Conservation (phyloP, 768 basidiomycete genomes). For the Podaxis mareebaensis region DNA sequence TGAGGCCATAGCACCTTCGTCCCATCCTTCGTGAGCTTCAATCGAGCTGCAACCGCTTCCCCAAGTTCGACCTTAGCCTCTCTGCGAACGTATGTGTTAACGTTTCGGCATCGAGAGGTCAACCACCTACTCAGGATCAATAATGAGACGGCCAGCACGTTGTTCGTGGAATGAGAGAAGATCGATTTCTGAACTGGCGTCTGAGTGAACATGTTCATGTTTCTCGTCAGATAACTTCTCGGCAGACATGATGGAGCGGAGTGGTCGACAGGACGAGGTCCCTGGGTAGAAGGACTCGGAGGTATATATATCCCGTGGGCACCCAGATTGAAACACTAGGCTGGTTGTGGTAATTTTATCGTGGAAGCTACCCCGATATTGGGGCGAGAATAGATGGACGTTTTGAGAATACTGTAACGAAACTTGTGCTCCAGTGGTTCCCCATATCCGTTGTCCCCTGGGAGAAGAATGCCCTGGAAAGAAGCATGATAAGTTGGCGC, state of each 20-base stretch:
- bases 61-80: conserved; percentile 68
- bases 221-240: conserved; percentile 23
- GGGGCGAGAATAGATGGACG: background rate
- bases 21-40: conserved; percentile 61
- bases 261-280: background rate
- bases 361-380: background rate
- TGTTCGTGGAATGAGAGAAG: conserved; percentile 51
- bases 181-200: conserved; percentile 28
- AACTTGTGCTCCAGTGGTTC: background rate
- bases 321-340: background rate
- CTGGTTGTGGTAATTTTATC: background rate
- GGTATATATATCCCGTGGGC: conserved; percentile 6
- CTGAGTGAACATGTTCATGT: conserved; percentile 21
- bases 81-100: conserved; percentile 26
- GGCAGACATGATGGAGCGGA: conserved; percentile 23
- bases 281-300: background rate
- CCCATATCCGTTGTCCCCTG: background rate
- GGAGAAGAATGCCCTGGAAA: background rate
- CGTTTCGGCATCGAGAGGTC: background rate
- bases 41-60: conserved; percentile 47
- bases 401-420: background rate
- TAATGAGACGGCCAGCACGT: conserved; percentile 57
- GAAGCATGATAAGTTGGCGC: background rate
- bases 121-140: conserved; percentile 58
- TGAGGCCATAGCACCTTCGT: conserved; percentile 70